phyloP scores from a whole-genome alignment of 2,329 filamentous ascomycete species.

The Balansia obtecta region DNA sequence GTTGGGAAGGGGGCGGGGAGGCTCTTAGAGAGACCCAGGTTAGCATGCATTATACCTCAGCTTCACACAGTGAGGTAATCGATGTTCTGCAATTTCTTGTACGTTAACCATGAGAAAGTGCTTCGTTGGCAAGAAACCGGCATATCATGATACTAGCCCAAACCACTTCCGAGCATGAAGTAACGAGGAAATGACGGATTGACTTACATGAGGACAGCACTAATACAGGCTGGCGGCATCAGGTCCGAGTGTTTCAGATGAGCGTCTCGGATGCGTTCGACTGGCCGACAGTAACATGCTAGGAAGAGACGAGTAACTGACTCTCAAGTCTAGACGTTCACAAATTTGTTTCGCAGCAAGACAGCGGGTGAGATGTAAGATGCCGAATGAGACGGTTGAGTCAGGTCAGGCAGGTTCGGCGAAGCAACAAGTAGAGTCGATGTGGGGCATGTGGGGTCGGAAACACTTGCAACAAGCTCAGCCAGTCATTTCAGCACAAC shows the following conservation, averaged over 20 bases:
- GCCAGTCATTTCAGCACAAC: neutral
- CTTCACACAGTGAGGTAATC: too few species aligned
- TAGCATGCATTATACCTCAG: too few species aligned
- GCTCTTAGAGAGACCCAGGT: constrained; percentile 5
- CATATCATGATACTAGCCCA: too few species aligned
- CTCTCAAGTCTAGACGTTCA: neutral
- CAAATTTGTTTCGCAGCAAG: constrained; percentile 1
- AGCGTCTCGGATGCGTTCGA: neutral
- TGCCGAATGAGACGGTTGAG: neutral
- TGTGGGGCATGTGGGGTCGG: neutral
- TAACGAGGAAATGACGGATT: neutral
- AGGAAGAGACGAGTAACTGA: too few species aligned
- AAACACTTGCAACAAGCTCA: neutral
- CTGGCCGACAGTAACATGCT: neutral
- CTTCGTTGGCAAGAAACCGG: neutral
- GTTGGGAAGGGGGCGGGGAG: constrained; percentile 27
- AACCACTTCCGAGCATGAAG: too few species aligned
- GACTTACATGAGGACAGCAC: too few species aligned
- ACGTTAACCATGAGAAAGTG: neutral
- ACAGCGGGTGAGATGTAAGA: neutral
- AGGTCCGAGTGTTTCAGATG: neutral
- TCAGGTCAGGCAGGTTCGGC: neutral
- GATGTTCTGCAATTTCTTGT: too few species aligned
- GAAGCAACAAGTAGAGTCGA: neutral
- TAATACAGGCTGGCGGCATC: too few species aligned